phyloP scores from a whole-genome alignment of 108 stramenopile species.

The Discostella stelligeroides region DNA sequence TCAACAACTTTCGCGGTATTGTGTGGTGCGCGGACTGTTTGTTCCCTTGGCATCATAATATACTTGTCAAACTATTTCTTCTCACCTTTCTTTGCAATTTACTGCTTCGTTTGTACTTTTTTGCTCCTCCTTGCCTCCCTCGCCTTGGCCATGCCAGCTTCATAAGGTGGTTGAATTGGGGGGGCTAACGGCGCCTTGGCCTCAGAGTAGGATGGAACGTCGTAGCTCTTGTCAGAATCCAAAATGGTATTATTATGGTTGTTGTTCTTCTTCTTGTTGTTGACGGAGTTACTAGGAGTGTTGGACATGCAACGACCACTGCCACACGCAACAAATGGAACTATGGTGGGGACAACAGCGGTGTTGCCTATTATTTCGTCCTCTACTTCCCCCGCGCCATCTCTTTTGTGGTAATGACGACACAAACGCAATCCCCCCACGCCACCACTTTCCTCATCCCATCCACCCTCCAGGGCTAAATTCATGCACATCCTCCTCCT shows the following conservation, averaged over 20 bases:
- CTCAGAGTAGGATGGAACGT: slow-evolving; percentile 51
- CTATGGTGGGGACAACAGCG: slow-evolving; percentile 46
- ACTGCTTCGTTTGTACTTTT: not conserved
- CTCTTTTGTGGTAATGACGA: not conserved
- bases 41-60: too few species aligned
- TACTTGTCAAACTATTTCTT: too few species aligned
- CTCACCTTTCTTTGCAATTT: slow-evolving; percentile 12
- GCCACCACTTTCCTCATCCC: slow-evolving; percentile 41
- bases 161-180: slow-evolving; percentile 79
- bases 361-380: slow-evolving; percentile 8
- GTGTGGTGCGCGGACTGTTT: too few species aligned
- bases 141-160: slow-evolving; percentile 52
- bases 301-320: slow-evolving; percentile 59
- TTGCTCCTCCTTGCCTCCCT: slow-evolving; percentile 34
- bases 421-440: slow-evolving; percentile 35
- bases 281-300: slow-evolving; percentile 7
- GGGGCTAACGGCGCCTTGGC: slow-evolving; percentile 61
- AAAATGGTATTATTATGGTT: slow-evolving; percentile 51
- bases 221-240: slow-evolving; percentile 87
- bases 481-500: slow-evolving; percentile 28
- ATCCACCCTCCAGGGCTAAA: slow-evolving; percentile 67
- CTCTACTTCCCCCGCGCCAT: not conserved
- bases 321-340: slow-evolving; percentile 81
- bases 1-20: too few species aligned
- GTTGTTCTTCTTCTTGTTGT: too few species aligned